Evolutionary conservation across 2,329 filamentous ascomycete species (phyloP).

Genomic region (Colletotrichum noveboracense): DNA sequence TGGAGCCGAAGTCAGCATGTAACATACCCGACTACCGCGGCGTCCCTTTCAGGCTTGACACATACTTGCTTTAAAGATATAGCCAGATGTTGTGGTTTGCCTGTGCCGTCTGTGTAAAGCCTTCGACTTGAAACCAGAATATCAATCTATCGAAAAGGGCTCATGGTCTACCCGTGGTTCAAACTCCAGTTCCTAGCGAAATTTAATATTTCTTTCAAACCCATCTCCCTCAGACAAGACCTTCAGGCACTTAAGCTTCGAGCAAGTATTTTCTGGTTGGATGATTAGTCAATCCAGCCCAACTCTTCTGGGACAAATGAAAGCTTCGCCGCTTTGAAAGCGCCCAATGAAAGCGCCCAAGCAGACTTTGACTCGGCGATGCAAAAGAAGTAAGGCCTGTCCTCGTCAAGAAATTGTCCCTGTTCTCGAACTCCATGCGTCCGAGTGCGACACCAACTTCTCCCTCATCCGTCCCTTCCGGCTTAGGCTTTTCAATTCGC

Average conservation of each 20-base stretch:
- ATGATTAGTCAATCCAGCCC: neutral
- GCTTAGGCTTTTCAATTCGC: neutral
- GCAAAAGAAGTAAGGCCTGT: neutral
- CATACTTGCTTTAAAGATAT: neutral
- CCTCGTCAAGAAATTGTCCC: neutral
- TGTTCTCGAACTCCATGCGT: neutral
- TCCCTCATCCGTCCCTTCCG: neutral
- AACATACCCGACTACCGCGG: neutral
- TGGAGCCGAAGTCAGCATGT: neutral
- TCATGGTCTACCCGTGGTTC: neutral
- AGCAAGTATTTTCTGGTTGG: neutral
- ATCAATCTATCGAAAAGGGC: neutral
- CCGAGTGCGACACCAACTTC: neutral
- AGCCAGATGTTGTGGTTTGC: neutral
- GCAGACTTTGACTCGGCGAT: neutral
- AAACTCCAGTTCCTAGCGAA: neutral
- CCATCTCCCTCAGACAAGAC: neutral
- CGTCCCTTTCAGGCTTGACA: neutral
- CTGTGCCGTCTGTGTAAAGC: neutral
- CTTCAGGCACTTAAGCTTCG: neutral
- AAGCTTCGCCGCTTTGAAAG: neutral
- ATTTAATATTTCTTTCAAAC: neutral
- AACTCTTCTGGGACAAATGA: neutral
- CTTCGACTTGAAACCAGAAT: neutral
- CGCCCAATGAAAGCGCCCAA: neutral